Conservation (phyloP, 306 rosid species). For the Hylodesmum podocarpum region DNA sequence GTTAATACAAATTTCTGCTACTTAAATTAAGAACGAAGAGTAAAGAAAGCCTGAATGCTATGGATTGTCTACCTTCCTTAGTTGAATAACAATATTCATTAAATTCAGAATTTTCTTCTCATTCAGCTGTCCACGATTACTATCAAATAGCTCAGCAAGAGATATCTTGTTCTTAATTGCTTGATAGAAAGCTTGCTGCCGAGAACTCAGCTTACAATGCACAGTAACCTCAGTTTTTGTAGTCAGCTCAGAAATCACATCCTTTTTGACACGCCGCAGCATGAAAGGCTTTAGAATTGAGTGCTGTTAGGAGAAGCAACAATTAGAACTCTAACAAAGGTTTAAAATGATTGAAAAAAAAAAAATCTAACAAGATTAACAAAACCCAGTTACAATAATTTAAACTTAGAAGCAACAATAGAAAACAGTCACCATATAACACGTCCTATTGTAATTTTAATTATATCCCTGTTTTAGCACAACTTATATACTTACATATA, state of each 20-base stretch:
- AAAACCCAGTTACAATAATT: not conserved
- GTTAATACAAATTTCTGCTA: not conserved
- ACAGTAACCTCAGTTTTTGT: conserved; percentile 88
- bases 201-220: conserved; percentile 96
- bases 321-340: not conserved
- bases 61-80: conserved; percentile 69
- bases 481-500: not conserved
- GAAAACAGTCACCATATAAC: conserved; percentile 6
- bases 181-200: conserved; percentile 97
- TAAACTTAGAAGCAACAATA: conserved; percentile 12
- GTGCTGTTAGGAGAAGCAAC: conserved; percentile 60
- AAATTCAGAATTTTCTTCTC: conserved; percentile 86
- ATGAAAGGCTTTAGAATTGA: conserved; percentile 96
- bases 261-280: conserved; percentile 94
- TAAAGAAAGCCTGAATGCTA: not conserved
- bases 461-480: conserved; percentile 14
- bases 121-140: conserved; percentile 85
- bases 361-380: not conserved
- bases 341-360: not conserved
- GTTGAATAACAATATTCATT: conserved; percentile 97
- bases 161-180: conserved; percentile 99
- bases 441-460: not conserved
- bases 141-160: conserved; percentile 89
- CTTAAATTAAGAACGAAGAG: not conserved
- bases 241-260: conserved; percentile 92